Base-by-base conservation (phyloP, 305 asterid genomes). In the Fraxinus sp. region DNA sequence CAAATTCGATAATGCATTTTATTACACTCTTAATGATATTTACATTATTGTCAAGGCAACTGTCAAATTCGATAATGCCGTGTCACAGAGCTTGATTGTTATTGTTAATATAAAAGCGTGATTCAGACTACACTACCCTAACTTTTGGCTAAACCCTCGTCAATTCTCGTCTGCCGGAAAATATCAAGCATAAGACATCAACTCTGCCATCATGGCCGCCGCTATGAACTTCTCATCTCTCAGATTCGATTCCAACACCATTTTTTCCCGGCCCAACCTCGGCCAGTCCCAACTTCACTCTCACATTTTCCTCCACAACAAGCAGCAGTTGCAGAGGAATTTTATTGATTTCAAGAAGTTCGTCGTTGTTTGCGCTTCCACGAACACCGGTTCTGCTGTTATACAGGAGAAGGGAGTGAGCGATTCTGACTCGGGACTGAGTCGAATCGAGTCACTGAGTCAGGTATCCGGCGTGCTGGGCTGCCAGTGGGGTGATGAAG, bases 401-500 rank as follows among this genome's bases (percentile, higher is more conserved):
- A 83, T 86, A 10, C 86, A 86, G 39, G 86, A 86, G 32, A 20
- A 36, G 71, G 86, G 83, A 18, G 62, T 78, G 68, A 76, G 82
- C 49, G 85, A 37, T 11, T 84, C 77, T 3, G 89, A 78, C 64
- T 77, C 87, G 9, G 88, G 81, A 22, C 11, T 79, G 85, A 84
- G 83, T 81, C 92, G 98, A 75, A 95, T 95, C 75, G 95, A 80
- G 43, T 93, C 97, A 2, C 90, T 96, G 87, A 92, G 97, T 84
- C 97, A 96, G 80, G 99, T 96, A 8, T 95, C 99, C 1, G 99
- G 98, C 55, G 98, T 95, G 57, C 89, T 96, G 52, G 98, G 99
- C 32, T 91, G 94, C 79, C 99, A 96, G 85, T 96, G 98, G 99
- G 99, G 99, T 13, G 99, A 96, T 87, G 99, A 96, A 87, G 98